These are phyloP conservation scores for Zychaea mexicana DNA, from an alignment of 371 early-diverging fungal species.

Conservation along the genomic window DNA sequence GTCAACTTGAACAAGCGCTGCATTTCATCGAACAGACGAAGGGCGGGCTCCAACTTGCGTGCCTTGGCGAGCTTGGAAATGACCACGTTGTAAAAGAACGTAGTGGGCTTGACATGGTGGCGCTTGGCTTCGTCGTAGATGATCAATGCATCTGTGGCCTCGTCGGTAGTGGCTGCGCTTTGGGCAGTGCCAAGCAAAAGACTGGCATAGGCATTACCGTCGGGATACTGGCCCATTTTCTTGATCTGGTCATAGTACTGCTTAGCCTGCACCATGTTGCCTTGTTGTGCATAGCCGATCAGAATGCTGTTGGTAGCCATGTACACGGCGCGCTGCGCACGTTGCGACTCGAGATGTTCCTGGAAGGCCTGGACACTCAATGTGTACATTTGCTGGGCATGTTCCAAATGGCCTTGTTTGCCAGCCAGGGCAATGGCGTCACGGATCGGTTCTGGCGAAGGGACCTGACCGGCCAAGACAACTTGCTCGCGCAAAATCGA, in stretches of 20 bases:
- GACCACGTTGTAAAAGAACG: conserved; percentile 67
- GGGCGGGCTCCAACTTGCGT: conserved; percentile 59
- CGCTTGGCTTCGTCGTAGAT: conserved; percentile 66
- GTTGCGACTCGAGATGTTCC: conserved; percentile 16
- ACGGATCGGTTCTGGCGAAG: conserved; percentile 39
- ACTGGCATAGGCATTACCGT: conserved; percentile 47
- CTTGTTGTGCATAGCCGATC: conserved; percentile 58
- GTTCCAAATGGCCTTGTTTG: conserved; percentile 45
- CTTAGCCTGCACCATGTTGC: conserved; percentile 57
- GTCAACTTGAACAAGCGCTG: conserved; percentile 42
- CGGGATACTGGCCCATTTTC: conserved; percentile 42
- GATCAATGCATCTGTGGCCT: conserved; percentile 50
- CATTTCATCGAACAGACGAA: conserved; percentile 67
- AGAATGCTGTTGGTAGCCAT: conserved; percentile 58
- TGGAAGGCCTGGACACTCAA: conserved; percentile 27
- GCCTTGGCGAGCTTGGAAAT: conserved; percentile 68
- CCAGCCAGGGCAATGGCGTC: conserved; percentile 48
- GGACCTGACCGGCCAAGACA: conserved; percentile 22
- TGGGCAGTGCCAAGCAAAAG: conserved; percentile 46
- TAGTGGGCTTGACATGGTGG: conserved; percentile 58
- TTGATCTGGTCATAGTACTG: conserved; percentile 59
- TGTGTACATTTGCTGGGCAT: conserved; percentile 33
- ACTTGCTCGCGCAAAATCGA: conserved; percentile 25
- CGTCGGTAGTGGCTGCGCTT: conserved; percentile 46
- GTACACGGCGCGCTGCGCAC: conserved; percentile 30